These are phyloP conservation scores for Pythium phragmitis DNA, from an alignment of 352 stramenopile genomes.

Conservation along the genomic window DNA sequence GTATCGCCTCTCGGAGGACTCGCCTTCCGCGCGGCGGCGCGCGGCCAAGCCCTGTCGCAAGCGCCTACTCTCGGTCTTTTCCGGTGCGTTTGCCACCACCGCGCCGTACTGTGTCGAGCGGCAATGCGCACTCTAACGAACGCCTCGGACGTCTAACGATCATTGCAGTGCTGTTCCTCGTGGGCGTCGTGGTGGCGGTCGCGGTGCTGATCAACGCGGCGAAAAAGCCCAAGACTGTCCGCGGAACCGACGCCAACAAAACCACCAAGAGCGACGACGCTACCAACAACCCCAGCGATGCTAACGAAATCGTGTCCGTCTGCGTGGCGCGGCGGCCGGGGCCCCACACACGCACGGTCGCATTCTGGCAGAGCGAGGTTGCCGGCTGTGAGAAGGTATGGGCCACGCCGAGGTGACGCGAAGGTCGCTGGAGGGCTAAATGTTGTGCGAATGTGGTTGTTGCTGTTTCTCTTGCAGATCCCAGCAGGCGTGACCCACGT, in stretches of 20 bases:
- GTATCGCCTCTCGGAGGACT: conserved; percentile 17
- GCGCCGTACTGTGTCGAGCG: too few relatives aligned
- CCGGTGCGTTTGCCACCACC: conserved; percentile 6
- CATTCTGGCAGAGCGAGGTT: conserved; percentile 83
- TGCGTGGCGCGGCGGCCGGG: conserved; percentile 31
- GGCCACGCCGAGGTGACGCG: background rate
- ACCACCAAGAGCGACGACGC: background rate
- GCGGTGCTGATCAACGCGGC: conserved; percentile 33
- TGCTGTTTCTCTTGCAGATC: conserved; percentile 20
- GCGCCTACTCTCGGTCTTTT: conserved; percentile 22
- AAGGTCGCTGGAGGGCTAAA: background rate
- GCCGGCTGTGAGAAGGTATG: conserved; percentile 63
- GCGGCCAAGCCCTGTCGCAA: conserved; percentile 5
- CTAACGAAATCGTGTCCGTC: background rate
- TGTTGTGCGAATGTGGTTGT: conserved; percentile 19
- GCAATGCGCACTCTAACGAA: background rate
- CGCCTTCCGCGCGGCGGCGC: conserved; percentile 7
- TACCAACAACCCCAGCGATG: background rate
- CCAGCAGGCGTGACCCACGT: conserved; percentile 72
- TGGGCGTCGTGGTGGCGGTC: conserved; percentile 37
- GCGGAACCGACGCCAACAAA: background rate
- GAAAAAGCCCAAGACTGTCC: background rate
- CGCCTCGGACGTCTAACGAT: background rate
- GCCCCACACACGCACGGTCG: conserved; percentile 57
- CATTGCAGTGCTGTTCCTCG: conserved; percentile 23